Evolutionary conservation across 2,329 filamentous ascomycete genomes (phyloP), one percentile per base, ranked within the genome.

Genomic region (Colletotrichum euphorbiae): DNA sequence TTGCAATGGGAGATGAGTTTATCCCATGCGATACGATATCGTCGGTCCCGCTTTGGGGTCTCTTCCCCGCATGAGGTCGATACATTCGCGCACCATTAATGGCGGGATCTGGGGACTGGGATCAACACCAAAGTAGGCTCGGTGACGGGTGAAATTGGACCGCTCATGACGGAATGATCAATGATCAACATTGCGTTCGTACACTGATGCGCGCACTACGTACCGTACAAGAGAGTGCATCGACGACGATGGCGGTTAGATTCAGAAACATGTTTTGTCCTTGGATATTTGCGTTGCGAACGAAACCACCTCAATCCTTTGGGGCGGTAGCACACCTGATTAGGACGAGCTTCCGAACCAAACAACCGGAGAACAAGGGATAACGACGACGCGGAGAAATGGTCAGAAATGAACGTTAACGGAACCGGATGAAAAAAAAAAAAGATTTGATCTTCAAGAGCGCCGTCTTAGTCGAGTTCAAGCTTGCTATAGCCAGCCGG

Each of bases 1-100:
- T 28, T 28, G 28, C 28, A 28, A 8, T 28, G 45, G 64, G 40
- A 58, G 42, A 66, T 64, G 65, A 55, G 66, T 66, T 59, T 61
- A 19, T 69, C 66, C 66, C 61, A 60, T 66, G 42, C 66, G 55
- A 65, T 66, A 36, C 61, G 15, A 66, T 61, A 40, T 62, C 48
- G 33, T 45, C 24, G 9, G 51, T 62, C 61, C 54, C 66, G 45
- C 60, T 52, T 33, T 46, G 36, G 46, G 17, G 24, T 46, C 36
- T 15, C 11, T 55, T 33, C 66, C 65, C 66, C 66, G 55, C 62
- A 66, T 66, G 33, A 36, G 11, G 28, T 11, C 19, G n/a, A 17
- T 21, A 28, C 9, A 67, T 50, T 56, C 28, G 28, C 7, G 36
- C 58, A 63, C 24, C 19, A 45, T 19, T 45, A 15, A 42, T 36